Base-by-base conservation (phyloP, 2,329 filamentous ascomycete species). In the Madurella fahalii region DNA sequence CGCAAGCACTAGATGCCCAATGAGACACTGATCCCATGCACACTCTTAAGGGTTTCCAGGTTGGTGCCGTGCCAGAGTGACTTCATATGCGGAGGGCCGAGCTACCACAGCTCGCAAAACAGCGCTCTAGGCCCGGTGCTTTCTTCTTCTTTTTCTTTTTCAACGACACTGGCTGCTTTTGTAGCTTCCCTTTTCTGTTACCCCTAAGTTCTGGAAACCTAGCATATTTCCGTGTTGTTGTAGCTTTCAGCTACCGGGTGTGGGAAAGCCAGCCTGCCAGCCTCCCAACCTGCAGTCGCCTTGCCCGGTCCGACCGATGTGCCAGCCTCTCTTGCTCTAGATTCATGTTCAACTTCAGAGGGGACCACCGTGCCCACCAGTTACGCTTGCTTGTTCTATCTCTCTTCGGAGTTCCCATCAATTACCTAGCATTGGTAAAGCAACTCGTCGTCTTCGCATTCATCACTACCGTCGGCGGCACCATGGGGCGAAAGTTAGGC, bases 401-500 rank as follows among this genome's bases (percentile, higher is more conserved):
- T 25, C 12, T 40, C 7, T 37, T 20, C 5, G 31, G 9, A n/a
- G 9, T 11, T 20, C 34, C 12, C 18, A 16, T 40, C 12, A 40
- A 32, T 2, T 37, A 46, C 18, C n/a, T 20, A 13, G 37, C 18
- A n/a, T 20, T 40, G 5, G 53, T 30, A 15, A 56, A 50, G 16
- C 42, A 20, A 17, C 16, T 50, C 13, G n/a, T 39, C 15, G 40
- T 41, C 12, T 39, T 50, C 9, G 12, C 32, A n/a, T 42, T 9
- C 15, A 32, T 37, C 17, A 5, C 16, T 9, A 16, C 42, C 13
- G 9, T 50, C n/a, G 47, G 40, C 39, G 20, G 59, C 46, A 50
- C 48, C n/a, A 59, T 57, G 57, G 54, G 50, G 5, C 53, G 53
- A 16, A 55, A 51, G 17, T 12, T 52, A 11, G 56, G 49, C 31